Evolutionary conservation across 305 asterid species (phyloP), one percentile per base, ranked within the genome.

Genomic region (Rubia balearica): DNA sequence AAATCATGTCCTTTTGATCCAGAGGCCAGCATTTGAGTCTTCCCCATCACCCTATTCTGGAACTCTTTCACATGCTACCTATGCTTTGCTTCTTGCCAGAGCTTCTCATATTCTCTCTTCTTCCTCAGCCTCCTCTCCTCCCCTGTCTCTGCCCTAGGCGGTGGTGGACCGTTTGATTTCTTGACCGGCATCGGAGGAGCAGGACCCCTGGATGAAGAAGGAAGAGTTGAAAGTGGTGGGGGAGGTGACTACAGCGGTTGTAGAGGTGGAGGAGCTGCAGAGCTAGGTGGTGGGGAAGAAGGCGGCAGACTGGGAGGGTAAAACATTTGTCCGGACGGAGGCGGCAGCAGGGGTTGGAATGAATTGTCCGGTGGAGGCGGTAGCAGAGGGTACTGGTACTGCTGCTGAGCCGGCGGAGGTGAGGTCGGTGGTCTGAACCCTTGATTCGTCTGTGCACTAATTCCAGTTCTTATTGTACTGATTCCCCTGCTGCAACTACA

Each of bases 101-200:
- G 88, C 78, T 85, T 91, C 77, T 95, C 98, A 19, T 81, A 86
- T 67, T 95, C 99, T 79, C 81, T 86, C 87, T 82, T 95, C 84
- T 91, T 95, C 74, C 97, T 82, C 81, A 82, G 51, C 83, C 97
- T 86, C 74, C 99, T 83, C 83, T 94, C 99, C 51, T 91, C 99
- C 80, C 91, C 99, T 6, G 94, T 87, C 88, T 91, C 99, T 73
- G 75, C 85, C 81, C 85, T 82, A 67, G 83, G 86, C 27, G 74
- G 63, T 24, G 27, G 27, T 61, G 75, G 83, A 14, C 80, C 88
- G 56, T 71, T 69, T 8, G 83, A 17, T 74, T 81, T 88, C 72
- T 81, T 91, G 66, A 24, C 76, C 3, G 81, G 84, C 78, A 80
- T 51, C 68, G 79, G 75, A 48, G 91, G 90, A 76, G 82, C 81